phyloP scores from a whole-genome alignment of 2,329 filamentous ascomycete genomes.

The Fusarium sp. region DNA sequence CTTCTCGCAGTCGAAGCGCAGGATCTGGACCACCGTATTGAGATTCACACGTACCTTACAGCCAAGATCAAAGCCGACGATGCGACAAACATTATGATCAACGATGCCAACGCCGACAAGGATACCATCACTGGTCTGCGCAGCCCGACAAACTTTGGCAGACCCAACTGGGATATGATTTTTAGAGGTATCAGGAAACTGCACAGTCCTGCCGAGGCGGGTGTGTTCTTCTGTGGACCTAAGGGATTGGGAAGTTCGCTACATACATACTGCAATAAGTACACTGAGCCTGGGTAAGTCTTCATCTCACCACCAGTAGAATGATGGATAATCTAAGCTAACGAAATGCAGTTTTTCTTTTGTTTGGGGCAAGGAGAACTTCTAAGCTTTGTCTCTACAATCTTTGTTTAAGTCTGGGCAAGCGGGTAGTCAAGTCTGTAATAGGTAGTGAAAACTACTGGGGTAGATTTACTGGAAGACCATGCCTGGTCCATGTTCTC shows the following conservation, averaged over 20 bases:
- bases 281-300: conserved; percentile 81
- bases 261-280: conserved; percentile 89
- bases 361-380: conserved; percentile 79
- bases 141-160: conserved; percentile 86
- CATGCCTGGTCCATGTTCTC: conserved; percentile 18
- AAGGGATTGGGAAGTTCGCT: conserved; percentile 82
- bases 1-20: conserved; percentile 88
- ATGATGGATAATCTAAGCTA: conserved; percentile 44
- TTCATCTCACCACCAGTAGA: conserved; percentile 4
- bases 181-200: conserved; percentile 87
- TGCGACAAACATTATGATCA: conserved; percentile 93
- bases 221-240: conserved; percentile 88
- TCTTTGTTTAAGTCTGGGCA: conserved; percentile 7
- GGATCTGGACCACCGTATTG: conserved; percentile 85
- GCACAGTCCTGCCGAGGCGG: conserved; percentile 78
- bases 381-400: conserved; percentile 19
- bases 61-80: conserved; percentile 89
- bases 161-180: conserved; percentile 92
- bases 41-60: conserved; percentile 90
- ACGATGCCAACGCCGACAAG: conserved; percentile 85
- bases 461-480: conserved; percentile 21
- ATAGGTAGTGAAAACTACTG: conserved; percentile 26
- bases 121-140: conserved; percentile 87
- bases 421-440: conserved; percentile 28
- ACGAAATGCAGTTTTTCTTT: conserved; percentile 68